Base-by-base conservation (phyloP, 140 eudicot genomes). In the Erigeron philadelphicus region DNA sequence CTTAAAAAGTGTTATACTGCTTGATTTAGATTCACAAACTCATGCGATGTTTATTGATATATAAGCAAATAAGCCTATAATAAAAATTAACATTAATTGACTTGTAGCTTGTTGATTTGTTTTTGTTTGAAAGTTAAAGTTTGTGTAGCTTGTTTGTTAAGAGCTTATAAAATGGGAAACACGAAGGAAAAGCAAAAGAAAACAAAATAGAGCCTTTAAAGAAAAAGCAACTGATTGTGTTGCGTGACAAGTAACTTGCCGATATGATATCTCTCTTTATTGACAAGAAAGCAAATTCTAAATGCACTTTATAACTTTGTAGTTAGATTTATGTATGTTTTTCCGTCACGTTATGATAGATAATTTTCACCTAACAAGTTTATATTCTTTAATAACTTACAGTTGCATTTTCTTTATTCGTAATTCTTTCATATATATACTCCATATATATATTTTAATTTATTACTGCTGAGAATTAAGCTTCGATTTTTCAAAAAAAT, bases 221-320 rank as follows among this genome's bases (percentile, higher is more conserved):
- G 43, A 54, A 56, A 54, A 41, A 73, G 78, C 66, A 53, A 58
- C 50, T 73, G 64, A 49, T 9, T 6, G 21, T 66, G 58, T 47
- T 63, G 64, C 16, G 60, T 64, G 35, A 53, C 40, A 73, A 63
- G 67, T 1, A 45, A 50, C 13, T 1, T 31, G 38, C 31, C 42
- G 15, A 58, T 71, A 19, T 25, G 60, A 41, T 40, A 21, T 41
- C 67, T 15, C 11, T 21, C 67, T 59, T 60, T 60, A 17, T 8
- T 31, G 40, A 43, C 68, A 71, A 68, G 76, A 59, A 71, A 31
- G 60, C 61, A 19, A 31, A 45, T 23, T 60, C 43, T 46, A 58
- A 46, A 8, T 59, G 21, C 76, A 43, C 49, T 72, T 72, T 73
- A 64, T 54, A 73, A 53, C 72, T 50, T 72, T 53, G 31, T 64